Conservation (phyloP, 2,329 filamentous ascomycete genomes). For the Alternaria tenuissima region DNA sequence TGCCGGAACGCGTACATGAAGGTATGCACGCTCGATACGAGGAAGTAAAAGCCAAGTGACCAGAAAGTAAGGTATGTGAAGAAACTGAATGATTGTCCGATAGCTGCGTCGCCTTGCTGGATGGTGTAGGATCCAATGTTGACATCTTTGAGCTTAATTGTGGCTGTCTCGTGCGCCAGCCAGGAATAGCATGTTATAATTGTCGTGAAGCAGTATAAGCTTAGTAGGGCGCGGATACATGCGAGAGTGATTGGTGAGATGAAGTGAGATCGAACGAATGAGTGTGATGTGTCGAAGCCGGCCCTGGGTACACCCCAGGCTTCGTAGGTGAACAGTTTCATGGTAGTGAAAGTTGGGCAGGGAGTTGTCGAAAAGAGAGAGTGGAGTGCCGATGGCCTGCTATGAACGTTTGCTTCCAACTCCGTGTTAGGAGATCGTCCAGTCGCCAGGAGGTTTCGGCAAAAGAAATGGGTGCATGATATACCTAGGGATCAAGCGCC, state of each 20-base stretch:
- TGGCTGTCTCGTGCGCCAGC: constrained; percentile 46
- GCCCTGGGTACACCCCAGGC: constrained; percentile 28
- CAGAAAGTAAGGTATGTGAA: constrained; percentile 84
- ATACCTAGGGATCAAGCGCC: background rate
- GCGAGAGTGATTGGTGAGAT: constrained; percentile 70
- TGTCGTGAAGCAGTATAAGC: constrained; percentile 72
- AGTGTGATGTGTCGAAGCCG: constrained; percentile 59
- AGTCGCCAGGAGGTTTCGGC: background rate
- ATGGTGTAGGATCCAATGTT: constrained; percentile 62
- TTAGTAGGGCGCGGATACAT: constrained; percentile 58
- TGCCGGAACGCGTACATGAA: constrained; percentile 61
- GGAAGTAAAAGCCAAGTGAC: constrained; percentile 80
- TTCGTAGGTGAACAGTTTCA: constrained; percentile 29
- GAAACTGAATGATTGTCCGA: constrained; percentile 72
- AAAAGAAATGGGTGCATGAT: background rate
- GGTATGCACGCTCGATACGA: constrained; percentile 72
- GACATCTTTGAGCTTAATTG: constrained; percentile 33
- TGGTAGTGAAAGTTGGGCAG: constrained; percentile 1
- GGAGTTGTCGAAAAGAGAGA: background rate
- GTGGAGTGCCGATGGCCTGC: constrained; percentile 1
- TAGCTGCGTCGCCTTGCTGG: constrained; percentile 65
- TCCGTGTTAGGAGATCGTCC: background rate
- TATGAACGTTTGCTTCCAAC: background rate
- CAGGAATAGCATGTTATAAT: constrained; percentile 73
- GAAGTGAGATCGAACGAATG: constrained; percentile 82